phyloP scores from a whole-genome alignment of 1,284 basidiomycete species.

The Cutaneotrichosporon spelunceum region DNA sequence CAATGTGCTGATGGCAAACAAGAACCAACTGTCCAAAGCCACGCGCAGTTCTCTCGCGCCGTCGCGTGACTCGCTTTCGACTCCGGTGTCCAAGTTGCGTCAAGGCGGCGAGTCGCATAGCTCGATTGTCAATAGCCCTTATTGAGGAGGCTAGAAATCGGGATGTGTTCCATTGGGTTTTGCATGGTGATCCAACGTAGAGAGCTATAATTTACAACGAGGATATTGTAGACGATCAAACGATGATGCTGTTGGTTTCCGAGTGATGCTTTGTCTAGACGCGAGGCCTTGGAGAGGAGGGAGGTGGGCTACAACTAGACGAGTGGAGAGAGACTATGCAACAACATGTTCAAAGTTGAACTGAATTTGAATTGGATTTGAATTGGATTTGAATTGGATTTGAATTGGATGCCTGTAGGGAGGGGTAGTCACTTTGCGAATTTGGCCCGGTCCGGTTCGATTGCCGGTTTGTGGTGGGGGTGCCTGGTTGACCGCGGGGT shows the following conservation, averaged over 20 bases:
- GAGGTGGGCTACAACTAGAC: neutral
- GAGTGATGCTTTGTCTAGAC: neutral
- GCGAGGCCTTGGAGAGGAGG: neutral
- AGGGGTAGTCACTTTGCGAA: neutral
- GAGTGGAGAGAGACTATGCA: neutral
- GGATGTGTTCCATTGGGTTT: slow-evolving; percentile 6
- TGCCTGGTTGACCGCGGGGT: too few relatives aligned
- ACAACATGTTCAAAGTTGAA: neutral
- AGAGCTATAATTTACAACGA: slow-evolving; percentile 9
- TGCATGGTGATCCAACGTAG: slow-evolving; percentile 2
- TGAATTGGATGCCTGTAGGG: too few relatives aligned
- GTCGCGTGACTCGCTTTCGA: slow-evolving; percentile 25
- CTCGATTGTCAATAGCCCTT: slow-evolving; percentile 46
- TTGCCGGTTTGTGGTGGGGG: too few relatives aligned
- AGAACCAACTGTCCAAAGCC: slow-evolving; percentile 74
- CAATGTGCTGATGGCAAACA: slow-evolving; percentile 90
- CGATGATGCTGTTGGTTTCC: neutral
- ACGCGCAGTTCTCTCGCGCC: slow-evolving; percentile 2
- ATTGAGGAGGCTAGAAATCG: slow-evolving; percentile 23
- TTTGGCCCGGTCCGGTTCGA: slow-evolving; percentile 1
- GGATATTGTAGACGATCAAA: neutral
- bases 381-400: too few relatives aligned
- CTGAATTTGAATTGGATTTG: neutral
- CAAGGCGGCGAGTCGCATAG: slow-evolving; percentile 33
- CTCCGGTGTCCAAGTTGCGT: slow-evolving; percentile 35